A percentile compares a stretch with the other conserved stretches of the same genome.
phyloP scores from a whole-genome alignment of 2,329 filamentous ascomycete genomes.

The Fusarium ambrosium region DNA sequence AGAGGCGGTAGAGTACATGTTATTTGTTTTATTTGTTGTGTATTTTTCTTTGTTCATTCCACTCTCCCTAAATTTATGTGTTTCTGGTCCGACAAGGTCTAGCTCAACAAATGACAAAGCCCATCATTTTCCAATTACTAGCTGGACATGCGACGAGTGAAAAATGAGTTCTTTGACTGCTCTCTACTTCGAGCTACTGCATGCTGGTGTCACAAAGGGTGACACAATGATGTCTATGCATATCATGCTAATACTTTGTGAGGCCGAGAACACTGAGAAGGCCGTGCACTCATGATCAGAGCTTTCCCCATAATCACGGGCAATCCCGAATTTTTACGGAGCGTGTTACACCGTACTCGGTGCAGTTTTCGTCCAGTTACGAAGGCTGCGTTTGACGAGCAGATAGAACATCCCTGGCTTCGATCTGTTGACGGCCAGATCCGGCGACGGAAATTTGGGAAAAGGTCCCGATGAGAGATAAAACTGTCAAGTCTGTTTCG shows the following conservation, averaged over 20 bases:
- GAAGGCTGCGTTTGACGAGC: background rate
- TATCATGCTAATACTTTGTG: background rate
- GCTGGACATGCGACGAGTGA: too few relatives aligned
- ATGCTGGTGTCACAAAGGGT: background rate
- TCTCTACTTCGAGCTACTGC: background rate
- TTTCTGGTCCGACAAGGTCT: too few relatives aligned
- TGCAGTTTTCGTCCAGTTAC: background rate
- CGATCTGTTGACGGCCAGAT: background rate
- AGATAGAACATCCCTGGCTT: background rate
- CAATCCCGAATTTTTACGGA: background rate
- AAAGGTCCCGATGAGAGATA: background rate
- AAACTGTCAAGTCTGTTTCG: background rate
- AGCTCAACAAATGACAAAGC: too few relatives aligned
- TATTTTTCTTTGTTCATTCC: too few relatives aligned
- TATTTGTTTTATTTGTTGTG: too few relatives aligned
- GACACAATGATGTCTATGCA: background rate
- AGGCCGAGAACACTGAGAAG: background rate
- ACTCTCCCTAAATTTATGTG: too few relatives aligned
- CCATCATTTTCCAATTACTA: too few relatives aligned
- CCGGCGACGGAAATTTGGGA: background rate
- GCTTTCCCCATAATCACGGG: background rate
- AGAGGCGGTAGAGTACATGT: too few relatives aligned
- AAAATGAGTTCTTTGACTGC: background rate
- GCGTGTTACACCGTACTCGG: background rate
- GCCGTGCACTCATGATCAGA: background rate